phyloP scores from a whole-genome alignment of 2,329 filamentous ascomycete species.

The Sphaerulina populicola region DNA sequence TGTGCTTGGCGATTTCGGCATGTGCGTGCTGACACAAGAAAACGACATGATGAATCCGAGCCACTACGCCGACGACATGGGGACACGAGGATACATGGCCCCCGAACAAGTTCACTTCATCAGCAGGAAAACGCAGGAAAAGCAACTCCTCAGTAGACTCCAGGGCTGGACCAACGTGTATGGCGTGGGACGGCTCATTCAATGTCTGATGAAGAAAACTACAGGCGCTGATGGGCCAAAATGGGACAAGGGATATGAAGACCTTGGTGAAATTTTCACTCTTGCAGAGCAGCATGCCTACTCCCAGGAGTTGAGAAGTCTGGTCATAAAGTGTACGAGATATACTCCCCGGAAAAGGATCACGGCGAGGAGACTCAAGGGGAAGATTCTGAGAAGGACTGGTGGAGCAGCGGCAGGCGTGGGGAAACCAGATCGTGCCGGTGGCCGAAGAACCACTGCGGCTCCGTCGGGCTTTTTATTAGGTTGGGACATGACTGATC shows the following conservation, averaged over 20 bases:
- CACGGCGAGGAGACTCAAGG: background rate
- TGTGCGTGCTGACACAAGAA: conserved; percentile 1
- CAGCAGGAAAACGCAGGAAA: background rate
- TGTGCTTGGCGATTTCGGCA: background rate
- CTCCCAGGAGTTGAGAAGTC: background rate
- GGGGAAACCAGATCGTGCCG: background rate
- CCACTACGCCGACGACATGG: background rate
- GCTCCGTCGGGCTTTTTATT: background rate
- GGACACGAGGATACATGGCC: background rate
- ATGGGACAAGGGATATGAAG: background rate
- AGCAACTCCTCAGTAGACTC: background rate
- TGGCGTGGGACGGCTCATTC: background rate
- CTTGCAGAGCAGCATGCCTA: background rate
- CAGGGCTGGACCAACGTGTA: conserved; percentile 6
- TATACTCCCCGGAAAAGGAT: background rate
- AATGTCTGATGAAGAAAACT: background rate
- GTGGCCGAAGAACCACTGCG: background rate
- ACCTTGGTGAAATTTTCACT: background rate
- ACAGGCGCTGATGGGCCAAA: background rate
- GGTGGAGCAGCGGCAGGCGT: background rate
- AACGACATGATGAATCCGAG: conserved; percentile 2
- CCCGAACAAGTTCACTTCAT: background rate
- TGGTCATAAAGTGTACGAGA: background rate
- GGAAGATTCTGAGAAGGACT: conserved; percentile 2
- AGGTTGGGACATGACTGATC: background rate